These are phyloP conservation scores for Scutellaria galericulata DNA, from an alignment of 257 asterid species.

Conservation along the genomic window DNA sequence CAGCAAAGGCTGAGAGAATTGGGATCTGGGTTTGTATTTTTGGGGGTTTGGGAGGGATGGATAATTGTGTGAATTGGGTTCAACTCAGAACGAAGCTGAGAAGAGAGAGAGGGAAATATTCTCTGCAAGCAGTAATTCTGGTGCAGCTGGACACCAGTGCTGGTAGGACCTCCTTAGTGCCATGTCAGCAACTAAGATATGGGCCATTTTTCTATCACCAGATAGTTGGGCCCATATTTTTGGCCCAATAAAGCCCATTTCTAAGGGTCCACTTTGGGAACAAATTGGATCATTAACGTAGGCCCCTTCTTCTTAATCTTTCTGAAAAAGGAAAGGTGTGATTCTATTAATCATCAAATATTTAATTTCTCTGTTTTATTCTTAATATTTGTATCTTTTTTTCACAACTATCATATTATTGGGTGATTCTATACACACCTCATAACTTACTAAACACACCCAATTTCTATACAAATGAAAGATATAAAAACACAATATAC, in stretches of 20 bases:
- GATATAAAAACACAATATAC: too few species aligned
- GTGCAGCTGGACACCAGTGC: conserved; percentile 49
- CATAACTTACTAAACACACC: too few species aligned
- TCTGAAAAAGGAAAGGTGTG: too few species aligned
- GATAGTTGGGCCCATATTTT: not conserved
- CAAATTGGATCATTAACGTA: not conserved
- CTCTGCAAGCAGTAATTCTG: conserved; percentile 50
- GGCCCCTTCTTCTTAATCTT: too few species aligned
- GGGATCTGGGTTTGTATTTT: conserved; percentile 43
- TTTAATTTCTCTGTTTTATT: too few species aligned
- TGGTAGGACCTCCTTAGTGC: conserved; percentile 36
- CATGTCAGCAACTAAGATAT: conserved; percentile 34
- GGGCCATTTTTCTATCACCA: conserved; percentile 13
- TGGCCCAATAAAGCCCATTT: not conserved
- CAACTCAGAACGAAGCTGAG: conserved; percentile 44
- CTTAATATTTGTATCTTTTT: too few species aligned
- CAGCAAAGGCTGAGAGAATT: conserved; percentile 33
- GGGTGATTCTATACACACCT: too few species aligned
- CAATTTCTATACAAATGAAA: too few species aligned
- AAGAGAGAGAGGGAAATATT: conserved; percentile 35
- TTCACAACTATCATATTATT: too few species aligned
- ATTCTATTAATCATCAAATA: too few species aligned
- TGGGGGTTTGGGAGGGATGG: conserved; percentile 42
- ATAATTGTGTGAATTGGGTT: conserved; percentile 48
- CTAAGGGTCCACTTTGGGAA: not conserved